Evolutionary conservation across 192 early-diverging fungal genomes (phyloP), one percentile per base, ranked within the genome.

Genomic region (Podila clonocystis): DNA sequence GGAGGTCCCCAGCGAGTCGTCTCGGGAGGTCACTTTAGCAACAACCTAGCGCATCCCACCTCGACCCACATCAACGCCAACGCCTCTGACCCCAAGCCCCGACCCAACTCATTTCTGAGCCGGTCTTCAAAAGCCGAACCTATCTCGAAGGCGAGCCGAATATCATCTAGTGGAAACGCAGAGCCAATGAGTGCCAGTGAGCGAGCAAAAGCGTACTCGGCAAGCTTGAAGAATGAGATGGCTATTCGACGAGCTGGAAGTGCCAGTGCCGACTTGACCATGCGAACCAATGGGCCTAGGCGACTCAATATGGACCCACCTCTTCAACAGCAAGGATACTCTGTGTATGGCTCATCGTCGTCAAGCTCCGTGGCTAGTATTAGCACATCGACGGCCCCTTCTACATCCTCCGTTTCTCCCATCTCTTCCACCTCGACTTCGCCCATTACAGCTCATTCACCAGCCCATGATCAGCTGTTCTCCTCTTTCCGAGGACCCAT

Each of bases 1-100:
- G 70, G 77, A 36, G 77, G 77, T 3, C 66, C 77, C 17, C 77
- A 80, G 60, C 65, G 77, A 58, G 62, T 80, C 11, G 76, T 68
- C 17, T 64, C 75, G 31, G 9, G 55, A 17, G 33, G 31, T 0
- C 55, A 59, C 7, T 68, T 61, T 59, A 34, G 50, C 49, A 61
- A 17, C 59, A n/a, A 55, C 24, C n/a, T 9, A 24, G 41, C 41
- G 41, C 41, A 45, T 45, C 15, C 15, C 17, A 45, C 41, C 41
- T 45, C 41, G 41, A 15, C 13, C 41, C 41, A 45, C 41, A 45
- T 8, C 41, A 45, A 17, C 41, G 17, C 41, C 15, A 45, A 17
- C 15, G 41, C 13, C 4, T 45, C 41, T 17, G 41, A 45, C 15
- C 15, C 15, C 41, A 45, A 45, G 41, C 13, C 41, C 1, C 77